phyloP scores from a whole-genome alignment of 106 monocot species.

The Amphibolis antarctica region DNA sequence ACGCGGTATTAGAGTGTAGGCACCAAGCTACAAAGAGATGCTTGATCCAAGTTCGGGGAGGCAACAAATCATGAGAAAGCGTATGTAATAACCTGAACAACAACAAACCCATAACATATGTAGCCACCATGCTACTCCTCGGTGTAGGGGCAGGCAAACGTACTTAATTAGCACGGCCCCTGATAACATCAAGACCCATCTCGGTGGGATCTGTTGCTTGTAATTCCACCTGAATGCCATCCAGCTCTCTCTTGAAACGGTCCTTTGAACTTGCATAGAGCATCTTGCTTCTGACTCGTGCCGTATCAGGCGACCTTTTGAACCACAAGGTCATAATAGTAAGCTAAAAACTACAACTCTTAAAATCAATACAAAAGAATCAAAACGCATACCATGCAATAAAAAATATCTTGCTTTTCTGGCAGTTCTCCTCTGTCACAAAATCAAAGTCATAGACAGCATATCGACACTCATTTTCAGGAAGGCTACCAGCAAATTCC shows the following conservation, averaged over 20 bases:
- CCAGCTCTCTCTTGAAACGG: constrained; percentile 13
- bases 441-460: constrained; percentile 19
- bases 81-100: not conserved
- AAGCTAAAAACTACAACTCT: not conserved
- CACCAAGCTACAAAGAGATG: not conserved
- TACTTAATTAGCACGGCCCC: constrained; percentile 9
- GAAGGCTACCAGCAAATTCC: constrained; percentile 13
- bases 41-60: not conserved
- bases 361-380: not conserved
- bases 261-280: constrained; percentile 16
- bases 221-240: constrained; percentile 7
- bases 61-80: not conserved
- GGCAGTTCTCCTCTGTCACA: constrained; percentile 18
- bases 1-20: not conserved
- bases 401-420: constrained; percentile 20
- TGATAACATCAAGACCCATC: constrained; percentile 14
- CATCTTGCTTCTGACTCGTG: constrained; percentile 18
- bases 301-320: constrained; percentile 7
- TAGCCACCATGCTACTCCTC: not conserved
- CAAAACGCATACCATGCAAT: constrained; percentile 10
- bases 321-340: not conserved
- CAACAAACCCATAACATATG: not conserved
- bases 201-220: constrained; percentile 18
- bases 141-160: not conserved
- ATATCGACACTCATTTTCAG: constrained; percentile 18